A percentile compares a stretch with the other conserved stretches of the same genome.
Conservation (phyloP, 108 stramenopile species). For the Pseudonitzschia pungens region DNA sequence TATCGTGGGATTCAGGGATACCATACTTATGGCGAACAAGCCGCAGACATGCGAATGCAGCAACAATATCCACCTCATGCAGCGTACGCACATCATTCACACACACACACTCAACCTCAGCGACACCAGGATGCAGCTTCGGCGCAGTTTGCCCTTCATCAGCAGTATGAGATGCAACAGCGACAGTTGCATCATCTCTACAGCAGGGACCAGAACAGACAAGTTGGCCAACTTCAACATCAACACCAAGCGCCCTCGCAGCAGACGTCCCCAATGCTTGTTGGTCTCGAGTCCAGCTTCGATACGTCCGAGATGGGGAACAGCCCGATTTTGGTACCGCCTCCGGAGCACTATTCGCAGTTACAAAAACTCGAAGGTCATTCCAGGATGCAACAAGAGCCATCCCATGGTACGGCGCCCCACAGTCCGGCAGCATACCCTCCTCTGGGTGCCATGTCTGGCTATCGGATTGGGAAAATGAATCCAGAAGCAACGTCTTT, state of each 20-base stretch:
- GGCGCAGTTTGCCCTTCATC: slow-evolving; percentile 32
- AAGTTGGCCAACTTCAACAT: not conserved
- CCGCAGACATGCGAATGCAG: slow-evolving; percentile 25
- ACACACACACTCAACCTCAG: slow-evolving; percentile 17
- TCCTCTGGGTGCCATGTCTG: not conserved
- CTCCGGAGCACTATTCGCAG: not conserved
- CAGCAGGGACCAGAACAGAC: slow-evolving; percentile 34
- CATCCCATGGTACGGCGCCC: not conserved
- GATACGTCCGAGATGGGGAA: not conserved
- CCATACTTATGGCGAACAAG: slow-evolving; percentile 20
- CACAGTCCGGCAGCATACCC: not conserved
- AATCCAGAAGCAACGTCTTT: slow-evolving; percentile 34
- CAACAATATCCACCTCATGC: slow-evolving; percentile 17
- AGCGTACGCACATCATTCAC: slow-evolving; percentile 6
- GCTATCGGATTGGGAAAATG: slow-evolving; percentile 23
- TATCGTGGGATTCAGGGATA: slow-evolving; percentile 26
- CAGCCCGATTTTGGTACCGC: not conserved
- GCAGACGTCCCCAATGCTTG: slow-evolving; percentile 6
- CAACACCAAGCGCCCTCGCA: not conserved
- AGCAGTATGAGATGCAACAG: slow-evolving; percentile 58
- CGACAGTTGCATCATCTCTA: slow-evolving; percentile 55
- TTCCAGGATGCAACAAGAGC: not conserved
- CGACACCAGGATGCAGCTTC: slow-evolving; percentile 20
- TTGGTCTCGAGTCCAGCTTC: not conserved
- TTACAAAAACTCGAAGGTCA: not conserved